phyloP scores from a whole-genome alignment of 495 filamentous ascomycete species.

The Sordaria brevicollis region DNA sequence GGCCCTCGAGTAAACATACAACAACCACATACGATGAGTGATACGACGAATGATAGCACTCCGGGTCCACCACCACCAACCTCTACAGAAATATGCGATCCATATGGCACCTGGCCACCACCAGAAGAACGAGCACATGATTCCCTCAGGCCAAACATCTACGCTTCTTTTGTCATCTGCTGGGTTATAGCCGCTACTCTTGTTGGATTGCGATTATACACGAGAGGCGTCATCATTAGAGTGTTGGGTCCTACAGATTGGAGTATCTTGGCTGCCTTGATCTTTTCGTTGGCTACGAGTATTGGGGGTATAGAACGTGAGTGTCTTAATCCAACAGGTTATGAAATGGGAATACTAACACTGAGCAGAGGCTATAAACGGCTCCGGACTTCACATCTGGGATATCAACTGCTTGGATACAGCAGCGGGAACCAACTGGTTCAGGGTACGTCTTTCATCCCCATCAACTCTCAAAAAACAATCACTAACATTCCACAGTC shows the following conservation, averaged over 20 bases:
- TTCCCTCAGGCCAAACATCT: conserved; percentile 13
- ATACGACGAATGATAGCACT: neutral
- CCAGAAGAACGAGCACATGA: conserved; percentile 14
- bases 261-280: conserved; percentile 19
- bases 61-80: neutral
- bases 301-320: conserved; percentile 17
- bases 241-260: conserved; percentile 19
- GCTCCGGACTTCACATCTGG: conserved; percentile 19
- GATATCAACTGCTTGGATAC: conserved; percentile 18
- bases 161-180: conserved; percentile 9
- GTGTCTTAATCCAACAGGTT: neutral
- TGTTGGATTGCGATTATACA: conserved; percentile 22
- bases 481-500: conserved; percentile 3
- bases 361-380: conserved; percentile 13
- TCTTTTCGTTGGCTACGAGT: conserved; percentile 15
- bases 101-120: neutral
- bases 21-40: neutral
- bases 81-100: neutral
- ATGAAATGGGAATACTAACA: neutral
- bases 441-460: conserved; percentile 9
- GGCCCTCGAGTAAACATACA: neutral
- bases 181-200: conserved; percentile 19
- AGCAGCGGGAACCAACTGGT: conserved; percentile 11
- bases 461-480: neutral
- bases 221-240: conserved; percentile 13